phyloP scores from a whole-genome alignment of 1,284 basidiomycete genomes.

The Schizophyllum amplum region DNA sequence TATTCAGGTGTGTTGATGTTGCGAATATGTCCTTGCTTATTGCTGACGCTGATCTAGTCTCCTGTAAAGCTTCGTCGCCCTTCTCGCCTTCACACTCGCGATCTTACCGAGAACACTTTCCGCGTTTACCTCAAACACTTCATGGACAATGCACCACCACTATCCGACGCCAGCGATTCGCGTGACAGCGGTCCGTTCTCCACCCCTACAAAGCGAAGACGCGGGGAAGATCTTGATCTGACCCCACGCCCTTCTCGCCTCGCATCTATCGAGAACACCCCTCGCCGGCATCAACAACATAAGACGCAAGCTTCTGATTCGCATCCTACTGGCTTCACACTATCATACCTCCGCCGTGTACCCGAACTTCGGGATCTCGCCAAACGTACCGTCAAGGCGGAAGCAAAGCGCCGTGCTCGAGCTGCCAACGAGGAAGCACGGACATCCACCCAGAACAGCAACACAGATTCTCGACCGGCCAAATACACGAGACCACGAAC shows the following conservation, averaged over 20 bases:
- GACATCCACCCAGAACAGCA: background rate
- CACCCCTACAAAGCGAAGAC: background rate
- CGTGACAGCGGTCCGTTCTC: background rate
- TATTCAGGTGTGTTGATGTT: background rate
- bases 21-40: background rate
- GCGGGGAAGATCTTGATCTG: conserved; percentile 5
- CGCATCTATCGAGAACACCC: background rate
- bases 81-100: conserved; percentile 49
- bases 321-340: conserved; percentile 42
- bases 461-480: background rate
- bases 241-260: background rate
- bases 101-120: conserved; percentile 61
- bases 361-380: conserved; percentile 60
- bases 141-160: conserved; percentile 44
- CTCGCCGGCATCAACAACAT: conserved; percentile 12
- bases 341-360: conserved; percentile 67
- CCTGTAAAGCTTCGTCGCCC: conserved; percentile 57
- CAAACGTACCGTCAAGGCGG: conserved; percentile 48
- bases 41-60: conserved; percentile 17
- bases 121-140: conserved; percentile 69
- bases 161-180: background rate
- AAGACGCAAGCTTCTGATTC: conserved; percentile 2
- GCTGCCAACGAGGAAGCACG: conserved; percentile 32
- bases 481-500: background rate
- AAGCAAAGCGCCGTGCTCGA: conserved; percentile 39